These are phyloP conservation scores for Westerdykella sp. DNA, from an alignment of 2,329 filamentous ascomycete species.

Conservation along the genomic window DNA sequence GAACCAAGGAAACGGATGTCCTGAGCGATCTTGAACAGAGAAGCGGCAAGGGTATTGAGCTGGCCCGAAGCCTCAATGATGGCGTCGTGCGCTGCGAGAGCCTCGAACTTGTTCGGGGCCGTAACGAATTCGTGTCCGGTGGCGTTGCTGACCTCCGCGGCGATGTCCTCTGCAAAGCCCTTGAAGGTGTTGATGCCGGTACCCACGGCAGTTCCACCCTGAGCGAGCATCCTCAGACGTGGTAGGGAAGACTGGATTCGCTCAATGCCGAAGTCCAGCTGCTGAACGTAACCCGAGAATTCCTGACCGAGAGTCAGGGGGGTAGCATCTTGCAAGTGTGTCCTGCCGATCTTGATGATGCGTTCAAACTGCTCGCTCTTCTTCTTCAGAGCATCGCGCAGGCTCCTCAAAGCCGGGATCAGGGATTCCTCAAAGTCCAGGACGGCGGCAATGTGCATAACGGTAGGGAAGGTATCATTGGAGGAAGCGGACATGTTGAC, in stretches of 20 bases:
- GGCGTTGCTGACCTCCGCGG: conserved; percentile 83
- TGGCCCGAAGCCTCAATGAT: conserved; percentile 90
- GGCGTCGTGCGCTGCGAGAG: conserved; percentile 90
- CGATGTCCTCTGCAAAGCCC: conserved; percentile 91
- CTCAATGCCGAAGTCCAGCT: conserved; percentile 85
- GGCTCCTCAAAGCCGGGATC: conserved; percentile 72
- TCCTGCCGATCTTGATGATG: conserved; percentile 98
- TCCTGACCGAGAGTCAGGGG: conserved; percentile 93
- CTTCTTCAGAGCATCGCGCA: conserved; percentile 75
- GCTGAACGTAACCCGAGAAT: conserved; percentile 94
- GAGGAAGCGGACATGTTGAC: conserved; percentile 99
- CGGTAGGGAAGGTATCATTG: conserved; percentile 98
- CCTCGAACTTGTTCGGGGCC: conserved; percentile 98
- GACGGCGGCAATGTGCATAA: conserved; percentile 98
- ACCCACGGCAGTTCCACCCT: conserved; percentile 94
- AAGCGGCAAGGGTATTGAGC: conserved; percentile 85
- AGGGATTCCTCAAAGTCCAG: conserved; percentile 84
- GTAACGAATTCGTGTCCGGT: conserved; percentile 92
- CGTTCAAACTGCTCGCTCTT: conserved; percentile 87
- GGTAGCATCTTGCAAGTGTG: conserved; percentile 94
- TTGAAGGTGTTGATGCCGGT: conserved; percentile 97
- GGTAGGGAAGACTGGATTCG: conserved; percentile 78
- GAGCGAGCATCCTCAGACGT: conserved; percentile 78
- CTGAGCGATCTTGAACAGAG: conserved; percentile 96
- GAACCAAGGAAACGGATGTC: conserved; percentile 96